Percentiles rank a stretch among this genome's conserved stretches.
Evolutionary conservation across 176 grass and related monocot genomes (phyloP).

Genomic region (Bonia amplexicaulis): DNA sequence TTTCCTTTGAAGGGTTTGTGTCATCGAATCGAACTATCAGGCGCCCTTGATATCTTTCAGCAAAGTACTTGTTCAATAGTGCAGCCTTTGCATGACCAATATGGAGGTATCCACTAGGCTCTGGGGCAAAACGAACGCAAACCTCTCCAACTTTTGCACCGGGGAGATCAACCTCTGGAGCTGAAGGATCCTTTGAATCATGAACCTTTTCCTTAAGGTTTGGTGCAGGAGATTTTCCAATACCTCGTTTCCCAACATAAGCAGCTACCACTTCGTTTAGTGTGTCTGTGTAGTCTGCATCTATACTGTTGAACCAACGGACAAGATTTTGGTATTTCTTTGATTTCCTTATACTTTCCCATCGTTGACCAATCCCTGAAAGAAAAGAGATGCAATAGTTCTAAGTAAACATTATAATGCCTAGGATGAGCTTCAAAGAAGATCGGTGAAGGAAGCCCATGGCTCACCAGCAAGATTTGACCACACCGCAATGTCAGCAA

Average conservation of each 20-base stretch:
- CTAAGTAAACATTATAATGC: neutral
- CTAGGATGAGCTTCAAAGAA: neutral
- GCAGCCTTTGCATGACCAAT: slow-evolving; percentile 90
- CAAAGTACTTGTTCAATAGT: slow-evolving; percentile 87
- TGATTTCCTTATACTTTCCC: slow-evolving; percentile 82
- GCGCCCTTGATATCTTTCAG: slow-evolving; percentile 57
- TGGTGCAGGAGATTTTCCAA: slow-evolving; percentile 71
- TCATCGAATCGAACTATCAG: slow-evolving; percentile 83
- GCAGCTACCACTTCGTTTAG: slow-evolving; percentile 49
- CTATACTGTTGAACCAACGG: slow-evolving; percentile 71
- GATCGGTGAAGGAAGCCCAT: neutral
- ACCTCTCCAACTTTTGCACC: slow-evolving; percentile 72
- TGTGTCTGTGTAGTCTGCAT: slow-evolving; percentile 23
- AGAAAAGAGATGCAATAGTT: neutral
- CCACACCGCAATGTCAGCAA: slow-evolving; percentile 71
- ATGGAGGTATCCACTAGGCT: slow-evolving; percentile 82
- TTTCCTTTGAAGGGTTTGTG: slow-evolving; percentile 91
- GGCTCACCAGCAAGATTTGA: slow-evolving; percentile 58
- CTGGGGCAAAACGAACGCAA: slow-evolving; percentile 74
- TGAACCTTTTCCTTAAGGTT: slow-evolving; percentile 43
- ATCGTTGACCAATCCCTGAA: slow-evolving; percentile 67
- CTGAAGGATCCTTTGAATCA: slow-evolving; percentile 33
- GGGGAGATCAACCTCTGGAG: slow-evolving; percentile 66
- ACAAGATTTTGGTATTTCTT: slow-evolving; percentile 68
- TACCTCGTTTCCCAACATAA: slow-evolving; percentile 71